Evolutionary conservation across 129 eudicot genomes (phyloP).

Genomic region (Tanacetum coccineum): DNA sequence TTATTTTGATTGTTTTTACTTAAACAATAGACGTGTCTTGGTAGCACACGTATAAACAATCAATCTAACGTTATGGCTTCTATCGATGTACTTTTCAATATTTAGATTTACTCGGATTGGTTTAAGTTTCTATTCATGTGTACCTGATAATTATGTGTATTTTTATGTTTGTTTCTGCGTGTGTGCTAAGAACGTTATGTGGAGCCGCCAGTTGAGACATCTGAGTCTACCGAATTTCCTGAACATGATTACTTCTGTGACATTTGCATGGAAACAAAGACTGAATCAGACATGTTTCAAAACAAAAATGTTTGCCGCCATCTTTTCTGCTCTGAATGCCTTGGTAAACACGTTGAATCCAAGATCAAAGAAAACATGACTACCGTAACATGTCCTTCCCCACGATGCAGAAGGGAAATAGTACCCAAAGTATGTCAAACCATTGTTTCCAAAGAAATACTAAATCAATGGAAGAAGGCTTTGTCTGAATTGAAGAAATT

Average conservation of each 20-base stretch:
- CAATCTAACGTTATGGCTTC: no score
- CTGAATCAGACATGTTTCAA: conserved; percentile 11
- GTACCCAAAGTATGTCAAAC: conserved; percentile 6
- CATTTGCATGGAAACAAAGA: conserved; percentile 16
- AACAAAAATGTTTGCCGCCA: conserved; percentile 18
- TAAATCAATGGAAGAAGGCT: conserved; percentile 19
- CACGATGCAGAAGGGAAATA: conserved; percentile 7
- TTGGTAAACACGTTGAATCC: conserved; percentile 15
- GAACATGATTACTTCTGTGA: conserved; percentile 15
- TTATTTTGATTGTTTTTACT: no score
- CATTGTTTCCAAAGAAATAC: conserved; percentile 25
- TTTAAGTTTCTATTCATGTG: no score
- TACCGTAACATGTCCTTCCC: conserved; percentile 21
- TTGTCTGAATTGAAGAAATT: conserved; percentile 24
- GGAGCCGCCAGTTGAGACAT: not conserved
- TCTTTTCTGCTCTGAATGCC: conserved; percentile 24
- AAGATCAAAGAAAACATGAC: conserved; percentile 28
- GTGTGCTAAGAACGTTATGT: no score
- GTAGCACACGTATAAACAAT: no score
- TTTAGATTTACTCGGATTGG: no score
- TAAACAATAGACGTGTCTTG: no score
- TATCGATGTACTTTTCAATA: no score
- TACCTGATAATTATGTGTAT: no score
- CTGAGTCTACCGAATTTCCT: not conserved
- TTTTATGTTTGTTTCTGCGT: no score